Evolutionary conservation across 495 filamentous ascomycete species (phyloP).

Genomic region (Aspergillus taichungensis): DNA sequence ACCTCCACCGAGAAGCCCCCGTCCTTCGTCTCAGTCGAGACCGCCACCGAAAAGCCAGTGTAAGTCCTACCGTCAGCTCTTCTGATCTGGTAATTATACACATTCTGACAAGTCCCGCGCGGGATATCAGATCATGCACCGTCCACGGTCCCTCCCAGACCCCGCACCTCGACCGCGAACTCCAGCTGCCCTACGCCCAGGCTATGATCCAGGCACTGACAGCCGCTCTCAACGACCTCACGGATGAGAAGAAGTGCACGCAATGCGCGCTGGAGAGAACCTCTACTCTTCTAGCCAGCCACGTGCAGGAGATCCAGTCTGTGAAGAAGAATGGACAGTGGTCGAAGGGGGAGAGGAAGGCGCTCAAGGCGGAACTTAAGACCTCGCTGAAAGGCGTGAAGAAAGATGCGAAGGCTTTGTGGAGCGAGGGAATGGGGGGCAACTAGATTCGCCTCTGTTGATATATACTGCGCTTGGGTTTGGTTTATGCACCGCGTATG

Average conservation of each 20-base stretch:
- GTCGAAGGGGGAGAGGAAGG: constrained; percentile 12
- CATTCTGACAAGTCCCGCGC: too few relatives aligned
- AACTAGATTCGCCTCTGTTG: too few relatives aligned
- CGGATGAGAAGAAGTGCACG: constrained; percentile 9
- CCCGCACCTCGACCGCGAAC: constrained; percentile 7
- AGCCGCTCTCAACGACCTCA: constrained; percentile 7
- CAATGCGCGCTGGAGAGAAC: constrained; percentile 10
- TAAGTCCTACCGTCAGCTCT: too few relatives aligned
- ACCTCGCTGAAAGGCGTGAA: constrained; percentile 6
- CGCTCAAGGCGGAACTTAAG: constrained; percentile 13
- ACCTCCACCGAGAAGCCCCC: too few relatives aligned
- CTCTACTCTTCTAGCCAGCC: constrained; percentile 5
- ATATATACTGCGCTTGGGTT: too few relatives aligned
- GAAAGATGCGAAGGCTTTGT: constrained; percentile 8
- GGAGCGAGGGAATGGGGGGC: neutral
- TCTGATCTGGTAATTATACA: too few relatives aligned
- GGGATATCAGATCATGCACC: neutral
- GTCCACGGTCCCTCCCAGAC: constrained; percentile 8
- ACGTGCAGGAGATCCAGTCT: constrained; percentile 5
- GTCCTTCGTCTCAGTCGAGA: too few relatives aligned
- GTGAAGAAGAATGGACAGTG: constrained; percentile 12
- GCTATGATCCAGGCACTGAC: constrained; percentile 2
- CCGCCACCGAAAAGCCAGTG: too few relatives aligned
- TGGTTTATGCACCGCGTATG: too few relatives aligned
- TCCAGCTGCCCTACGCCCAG: constrained; percentile 5